phyloP scores from a whole-genome alignment of 345 rosid species.

The Populus ilicifolia region DNA sequence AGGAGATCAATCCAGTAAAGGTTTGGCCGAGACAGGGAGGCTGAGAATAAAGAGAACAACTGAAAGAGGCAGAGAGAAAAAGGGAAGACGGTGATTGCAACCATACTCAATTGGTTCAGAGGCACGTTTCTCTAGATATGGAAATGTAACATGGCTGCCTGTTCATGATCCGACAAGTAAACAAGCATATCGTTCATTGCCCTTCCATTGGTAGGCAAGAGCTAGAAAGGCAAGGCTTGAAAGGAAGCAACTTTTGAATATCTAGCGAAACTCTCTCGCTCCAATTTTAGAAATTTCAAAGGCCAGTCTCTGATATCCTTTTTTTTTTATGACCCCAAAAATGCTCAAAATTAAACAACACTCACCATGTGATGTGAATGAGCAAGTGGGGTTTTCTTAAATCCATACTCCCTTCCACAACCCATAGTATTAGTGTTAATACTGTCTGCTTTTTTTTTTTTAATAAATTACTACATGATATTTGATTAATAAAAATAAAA shows the following conservation, averaged over 20 bases:
- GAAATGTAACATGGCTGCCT: conserved; percentile 37
- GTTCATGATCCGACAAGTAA: conserved; percentile 55
- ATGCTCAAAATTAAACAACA: conserved; percentile 16
- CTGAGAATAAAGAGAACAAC: not conserved
- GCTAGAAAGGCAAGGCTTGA: conserved; percentile 2
- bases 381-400: conserved; percentile 11
- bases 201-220: conserved; percentile 44
- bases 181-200: conserved; percentile 40
- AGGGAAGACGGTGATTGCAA: conserved; percentile 5
- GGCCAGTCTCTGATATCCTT: not conserved
- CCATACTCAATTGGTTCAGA: conserved; percentile 9
- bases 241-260: not conserved
- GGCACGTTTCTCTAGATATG: conserved; percentile 40
- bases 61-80: not conserved
- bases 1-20: not conserved
- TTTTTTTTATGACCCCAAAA: conserved; percentile 1
- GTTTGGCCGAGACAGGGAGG: not conserved
- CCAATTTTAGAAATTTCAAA: not conserved
- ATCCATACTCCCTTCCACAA: not conserved
- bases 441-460: too few species aligned
- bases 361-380: conserved; percentile 35
- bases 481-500: too few species aligned
- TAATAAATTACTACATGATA: too few species aligned
- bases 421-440: too few species aligned
- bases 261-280: not conserved